Base-by-base conservation (phyloP, 306 rosid genomes). In the Arachis hypogaea region DNA sequence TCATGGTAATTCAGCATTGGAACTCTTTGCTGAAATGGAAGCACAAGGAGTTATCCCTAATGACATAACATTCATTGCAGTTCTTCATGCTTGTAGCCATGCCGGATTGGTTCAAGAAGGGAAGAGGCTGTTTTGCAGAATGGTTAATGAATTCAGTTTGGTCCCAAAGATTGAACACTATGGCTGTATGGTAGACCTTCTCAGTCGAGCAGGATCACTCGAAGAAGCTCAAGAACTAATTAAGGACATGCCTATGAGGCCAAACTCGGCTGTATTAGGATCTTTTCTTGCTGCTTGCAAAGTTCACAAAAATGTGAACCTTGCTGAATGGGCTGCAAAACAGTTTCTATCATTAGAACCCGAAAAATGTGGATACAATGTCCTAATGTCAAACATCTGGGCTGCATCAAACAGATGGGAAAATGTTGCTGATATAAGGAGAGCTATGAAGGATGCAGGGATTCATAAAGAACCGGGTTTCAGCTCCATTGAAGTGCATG, bases 111-210 rank as follows among this genome's bases (percentile, higher is more conserved):
- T 88, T 50, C 74, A 36, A 9, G 75, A 88, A 40, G 92, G 93
- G 65, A 85, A 73, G 78, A 72, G 29, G 50, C 50, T 81, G 51
- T 90, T 90, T 38, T 60, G 76, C 43, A 79, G 62, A 76, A 85
- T 90, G 90, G 78, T 78, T 74, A 64, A 56, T 63, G 66, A 49
- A 42, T 83, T 68, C 65, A 75, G 85, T 7, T 72, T 88, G 56
- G 80, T 73, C n/a, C 92, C 93, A 4, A 85, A 83, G 44, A 59
- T 85, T 62, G 87, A 88, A 71, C 93, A 86, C 66, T 90, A 83
- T 54, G 93, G 88, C 9, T 90, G 90, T 77, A 77, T 86, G 86
- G 92, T 85, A 67, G 93, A 90, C 80, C 84, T 86, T 81, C 82
- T 88, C 7, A 93, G 90, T 47, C 79, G 96, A 81, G 85, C 87